Evolutionary conservation across 2,329 filamentous ascomycete genomes (phyloP).

Genomic region (Beauveria scarabaeidicola): DNA sequence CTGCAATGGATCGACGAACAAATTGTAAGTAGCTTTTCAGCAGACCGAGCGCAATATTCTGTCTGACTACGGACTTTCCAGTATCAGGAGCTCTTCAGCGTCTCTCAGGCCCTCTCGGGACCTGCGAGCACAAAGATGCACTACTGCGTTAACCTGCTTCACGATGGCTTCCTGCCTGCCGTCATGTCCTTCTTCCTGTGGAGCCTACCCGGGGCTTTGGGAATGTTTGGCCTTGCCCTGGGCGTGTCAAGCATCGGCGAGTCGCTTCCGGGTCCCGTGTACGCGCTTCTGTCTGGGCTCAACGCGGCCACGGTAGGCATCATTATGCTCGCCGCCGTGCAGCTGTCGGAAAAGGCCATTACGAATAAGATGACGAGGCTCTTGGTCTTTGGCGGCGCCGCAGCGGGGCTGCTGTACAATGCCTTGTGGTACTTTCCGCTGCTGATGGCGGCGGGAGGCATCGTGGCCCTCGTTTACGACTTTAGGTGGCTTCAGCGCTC

Average conservation of each 20-base stretch:
- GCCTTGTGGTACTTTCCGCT: constrained; percentile 68
- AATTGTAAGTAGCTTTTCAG: constrained; percentile 33
- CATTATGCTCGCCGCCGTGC: constrained; percentile 59
- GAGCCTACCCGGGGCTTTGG: constrained; percentile 61
- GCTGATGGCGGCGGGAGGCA: constrained; percentile 49
- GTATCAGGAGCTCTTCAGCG: constrained; percentile 65
- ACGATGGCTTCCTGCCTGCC: constrained; percentile 49
- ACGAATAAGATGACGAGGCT: constrained; percentile 54
- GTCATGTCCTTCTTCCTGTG: constrained; percentile 54
- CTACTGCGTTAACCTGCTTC: constrained; percentile 59
- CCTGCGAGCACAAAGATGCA: constrained; percentile 64
- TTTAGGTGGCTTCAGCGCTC: constrained; percentile 37
- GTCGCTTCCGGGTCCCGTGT: constrained; percentile 51
- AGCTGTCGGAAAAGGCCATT: constrained; percentile 59
- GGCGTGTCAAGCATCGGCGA: constrained; percentile 54
- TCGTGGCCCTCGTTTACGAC: constrained; percentile 48
- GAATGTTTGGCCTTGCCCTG: constrained; percentile 59
- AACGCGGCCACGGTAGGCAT: constrained; percentile 67
- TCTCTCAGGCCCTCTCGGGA: constrained; percentile 59
- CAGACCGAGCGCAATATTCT: not conserved
- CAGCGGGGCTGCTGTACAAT: constrained; percentile 61
- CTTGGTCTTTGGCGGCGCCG: constrained; percentile 54
- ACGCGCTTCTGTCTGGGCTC: constrained; percentile 61
- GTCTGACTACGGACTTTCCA: constrained; percentile 19
- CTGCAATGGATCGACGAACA: constrained; percentile 61